Base-by-base conservation (phyloP, 495 filamentous ascomycete genomes). In the Penicillium turbatum region DNA sequence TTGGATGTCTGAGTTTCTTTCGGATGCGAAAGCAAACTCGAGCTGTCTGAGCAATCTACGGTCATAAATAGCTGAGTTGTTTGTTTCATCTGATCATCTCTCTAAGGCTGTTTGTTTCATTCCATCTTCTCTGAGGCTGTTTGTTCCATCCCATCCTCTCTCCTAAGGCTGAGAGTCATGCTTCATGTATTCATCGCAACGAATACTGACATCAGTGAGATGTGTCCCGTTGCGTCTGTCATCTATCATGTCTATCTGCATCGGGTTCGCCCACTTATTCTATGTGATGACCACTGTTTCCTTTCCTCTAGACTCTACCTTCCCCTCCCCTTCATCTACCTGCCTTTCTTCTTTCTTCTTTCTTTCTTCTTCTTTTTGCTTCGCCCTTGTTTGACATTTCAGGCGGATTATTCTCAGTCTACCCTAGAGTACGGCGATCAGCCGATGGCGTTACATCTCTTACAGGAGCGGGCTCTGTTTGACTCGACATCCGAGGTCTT, bases 261-360 rank as follows among this genome's bases (percentile, higher is more conserved):
- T 62, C 35, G 62, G 53, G 40, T 16, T 34, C 42, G 24, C 47
- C 32, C 38, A 29, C 37, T 13, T 47, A 36, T 48, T 39, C 13
- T 41, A 9, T 60, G 45, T 62, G 56, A 60, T 53, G 58, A 61
- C 60, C 51, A 64, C 50, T 55, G 45, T 61, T 46, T 45, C 51
- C 50, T 56, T 54, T 36, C 47, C 50, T 24, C 21, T 24, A 4
- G 21, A 4, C 35, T 26, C 39, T 48, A 31, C n/a, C 51, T 39
- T 49, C 34, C 21, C 37, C 31, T 36, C 16, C 6, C 21, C 15
- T 46, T 11, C 8, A 29, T 35, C 21, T 49, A 51, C 44, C 15
- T 57, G n/a, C n/a, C n/a, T 53, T n/a, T n/a, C 36, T 42, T 46
- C 32, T 53, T 24, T 24, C 21, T 2, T 24, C 21, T 4, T 24